Evolutionary conservation across 768 basidiomycete species (phyloP).

Genomic region (Sporobolomyces pararoseus): DNA sequence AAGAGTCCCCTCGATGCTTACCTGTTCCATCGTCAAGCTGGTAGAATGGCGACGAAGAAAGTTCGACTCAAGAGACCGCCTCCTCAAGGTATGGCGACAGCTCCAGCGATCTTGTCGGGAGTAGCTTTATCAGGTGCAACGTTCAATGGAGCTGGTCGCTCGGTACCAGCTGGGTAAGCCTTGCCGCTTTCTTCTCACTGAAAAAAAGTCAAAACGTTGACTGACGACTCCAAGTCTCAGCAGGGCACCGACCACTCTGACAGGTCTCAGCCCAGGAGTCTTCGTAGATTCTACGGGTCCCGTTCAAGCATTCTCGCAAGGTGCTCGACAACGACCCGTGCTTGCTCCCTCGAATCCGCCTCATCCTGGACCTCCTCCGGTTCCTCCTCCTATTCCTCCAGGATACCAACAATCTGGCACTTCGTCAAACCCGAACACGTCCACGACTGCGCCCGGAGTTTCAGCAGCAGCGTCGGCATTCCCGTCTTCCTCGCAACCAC

Average conservation of each 20-base stretch:
- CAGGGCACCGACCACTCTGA: too few relatives aligned
- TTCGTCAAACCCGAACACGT: background rate
- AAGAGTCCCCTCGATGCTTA: conserved; percentile 23
- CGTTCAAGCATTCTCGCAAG: conserved; percentile 5
- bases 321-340: background rate
- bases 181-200: too few relatives aligned
- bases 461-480: too few relatives aligned
- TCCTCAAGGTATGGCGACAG: background rate
- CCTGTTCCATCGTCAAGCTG: conserved; percentile 7
- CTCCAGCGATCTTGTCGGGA: background rate
- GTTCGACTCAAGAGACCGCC: background rate
- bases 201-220: too few relatives aligned
- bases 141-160: too few relatives aligned
- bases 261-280: background rate
- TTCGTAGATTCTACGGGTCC: background rate
- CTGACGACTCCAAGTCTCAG: too few relatives aligned
- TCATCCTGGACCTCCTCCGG: conserved; percentile 1
- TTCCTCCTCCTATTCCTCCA: conserved; percentile 6
- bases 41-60: conserved; percentile 9
- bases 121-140: background rate
- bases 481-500: too few relatives aligned
- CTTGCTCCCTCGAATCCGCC: background rate
- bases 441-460: too few relatives aligned
- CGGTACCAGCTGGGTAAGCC: too few relatives aligned
- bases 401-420: conserved; percentile 4